phyloP scores from a whole-genome alignment of 768 basidiomycete species.

The Termitomyces sp. region DNA sequence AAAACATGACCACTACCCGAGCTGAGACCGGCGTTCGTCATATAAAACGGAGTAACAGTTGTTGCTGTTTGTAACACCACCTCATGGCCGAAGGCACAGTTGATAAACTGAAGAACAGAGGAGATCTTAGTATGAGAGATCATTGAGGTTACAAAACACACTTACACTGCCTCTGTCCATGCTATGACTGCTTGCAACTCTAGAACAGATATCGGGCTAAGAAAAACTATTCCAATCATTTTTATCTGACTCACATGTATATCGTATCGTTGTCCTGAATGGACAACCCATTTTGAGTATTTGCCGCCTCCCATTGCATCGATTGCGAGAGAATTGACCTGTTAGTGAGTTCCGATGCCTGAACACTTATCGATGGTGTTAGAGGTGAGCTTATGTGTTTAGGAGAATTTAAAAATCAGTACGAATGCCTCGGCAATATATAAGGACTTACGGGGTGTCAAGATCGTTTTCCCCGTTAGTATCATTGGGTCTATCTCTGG shows the following conservation, averaged over 20 bases:
- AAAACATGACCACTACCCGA: not conserved
- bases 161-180: not conserved
- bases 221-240: too few species aligned
- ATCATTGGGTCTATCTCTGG: too few species aligned
- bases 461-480: too few species aligned
- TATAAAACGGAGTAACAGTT: not conserved
- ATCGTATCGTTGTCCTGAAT: not conserved
- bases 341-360: too few species aligned
- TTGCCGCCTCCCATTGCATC: not conserved
- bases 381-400: too few species aligned
- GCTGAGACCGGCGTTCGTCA: not conserved
- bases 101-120: not conserved
- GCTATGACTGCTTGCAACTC: not conserved
- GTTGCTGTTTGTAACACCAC: not conserved
- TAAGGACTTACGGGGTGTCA: too few species aligned
- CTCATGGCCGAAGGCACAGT: not conserved
- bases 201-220: not conserved
- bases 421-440: too few species aligned
- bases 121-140: not conserved
- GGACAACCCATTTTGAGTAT: not conserved
- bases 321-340: too few species aligned
- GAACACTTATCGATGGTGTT: too few species aligned
- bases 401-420: too few species aligned
- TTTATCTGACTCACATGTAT: not conserved
- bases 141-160: not conserved